phyloP scores from a whole-genome alignment of 2,329 filamentous ascomycete genomes.

The Fusarium goolgardi region DNA sequence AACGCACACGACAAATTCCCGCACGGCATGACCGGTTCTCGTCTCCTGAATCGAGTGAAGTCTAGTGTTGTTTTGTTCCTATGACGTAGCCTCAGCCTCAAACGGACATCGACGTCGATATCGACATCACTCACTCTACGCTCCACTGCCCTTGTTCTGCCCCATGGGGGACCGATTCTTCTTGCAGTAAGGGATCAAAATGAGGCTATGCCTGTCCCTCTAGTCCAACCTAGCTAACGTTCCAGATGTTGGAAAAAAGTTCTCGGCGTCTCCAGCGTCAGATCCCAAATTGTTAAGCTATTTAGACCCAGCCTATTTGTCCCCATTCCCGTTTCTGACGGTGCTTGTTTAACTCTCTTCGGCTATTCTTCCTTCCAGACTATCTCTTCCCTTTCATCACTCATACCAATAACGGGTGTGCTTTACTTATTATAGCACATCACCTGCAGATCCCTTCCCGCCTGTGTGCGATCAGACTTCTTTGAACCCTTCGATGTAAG shows the following conservation, averaged over 20 bases:
- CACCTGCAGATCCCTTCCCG: background rate
- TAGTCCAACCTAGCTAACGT: conserved; percentile 1
- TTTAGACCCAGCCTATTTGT: background rate
- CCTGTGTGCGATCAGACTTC: background rate
- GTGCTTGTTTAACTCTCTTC: background rate
- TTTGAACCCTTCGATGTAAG: background rate
- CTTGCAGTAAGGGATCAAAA: background rate
- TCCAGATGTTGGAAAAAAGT: background rate
- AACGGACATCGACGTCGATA: background rate
- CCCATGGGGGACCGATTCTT: conserved; percentile 27
- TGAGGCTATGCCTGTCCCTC: conserved; percentile 1
- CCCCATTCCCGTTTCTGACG: conserved; percentile 6
- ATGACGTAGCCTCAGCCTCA: conserved; percentile 12
- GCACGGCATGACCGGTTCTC: conserved; percentile 4
- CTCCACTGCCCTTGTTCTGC: conserved; percentile 28
- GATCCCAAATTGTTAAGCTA: background rate
- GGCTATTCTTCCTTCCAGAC: background rate
- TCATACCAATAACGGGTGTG: background rate
- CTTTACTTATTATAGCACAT: background rate
- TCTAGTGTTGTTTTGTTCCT: background rate
- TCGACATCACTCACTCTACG: background rate
- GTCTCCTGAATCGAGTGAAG: background rate
- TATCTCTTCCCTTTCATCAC: background rate
- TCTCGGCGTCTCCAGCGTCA: conserved; percentile 6
- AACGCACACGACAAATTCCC: conserved; percentile 1